A percentile compares a stretch with the other conserved stretches of the same genome.
phyloP scores from a whole-genome alignment of 257 asterid genomes.

The Dorcoceras hygrometricum region DNA sequence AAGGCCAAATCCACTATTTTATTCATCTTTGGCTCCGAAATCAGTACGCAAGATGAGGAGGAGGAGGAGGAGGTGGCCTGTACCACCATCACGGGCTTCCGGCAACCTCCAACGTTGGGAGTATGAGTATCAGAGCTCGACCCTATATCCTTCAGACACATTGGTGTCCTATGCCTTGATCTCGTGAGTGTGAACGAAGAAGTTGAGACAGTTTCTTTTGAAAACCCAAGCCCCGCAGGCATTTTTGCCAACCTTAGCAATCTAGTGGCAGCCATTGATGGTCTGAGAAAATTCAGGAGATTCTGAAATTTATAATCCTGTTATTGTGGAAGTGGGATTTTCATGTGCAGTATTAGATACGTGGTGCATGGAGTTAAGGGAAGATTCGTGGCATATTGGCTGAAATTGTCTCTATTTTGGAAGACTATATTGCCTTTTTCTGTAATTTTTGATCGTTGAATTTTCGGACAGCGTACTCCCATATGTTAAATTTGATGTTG shows the following conservation, averaged over 20 bases:
- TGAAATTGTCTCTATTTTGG: conserved; percentile 28
- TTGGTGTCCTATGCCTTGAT: conserved; percentile 22
- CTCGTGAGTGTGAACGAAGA: conserved; percentile 1
- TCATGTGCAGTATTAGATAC: conserved; percentile 24
- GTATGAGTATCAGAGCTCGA: conserved; percentile 18
- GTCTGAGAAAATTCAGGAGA: background rate
- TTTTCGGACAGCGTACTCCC: conserved; percentile 23
- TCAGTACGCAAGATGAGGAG: conserved; percentile 23
- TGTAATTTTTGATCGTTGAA: conserved; percentile 23
- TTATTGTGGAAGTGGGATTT: conserved; percentile 19
- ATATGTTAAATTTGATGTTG: conserved; percentile 15
- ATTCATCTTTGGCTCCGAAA: conserved; percentile 38
- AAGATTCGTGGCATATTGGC: conserved; percentile 66
- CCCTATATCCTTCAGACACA: conserved; percentile 33
- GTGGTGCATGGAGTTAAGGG: conserved; percentile 25
- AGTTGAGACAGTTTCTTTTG: conserved; percentile 20
- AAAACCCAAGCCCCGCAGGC: conserved; percentile 25
- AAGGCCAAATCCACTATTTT: conserved; percentile 34
- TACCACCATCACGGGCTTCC: conserved; percentile 30
- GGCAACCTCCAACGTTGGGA: conserved; percentile 15
- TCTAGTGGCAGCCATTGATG: conserved; percentile 50
- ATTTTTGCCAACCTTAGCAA: conserved; percentile 36
- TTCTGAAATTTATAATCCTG: background rate
- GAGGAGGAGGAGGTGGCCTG: conserved; percentile 35
- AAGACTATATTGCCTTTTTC: conserved; percentile 27